These are phyloP conservation scores for Castanea sativa DNA, from an alignment of 306 rosid genomes.

Conservation along the genomic window DNA sequence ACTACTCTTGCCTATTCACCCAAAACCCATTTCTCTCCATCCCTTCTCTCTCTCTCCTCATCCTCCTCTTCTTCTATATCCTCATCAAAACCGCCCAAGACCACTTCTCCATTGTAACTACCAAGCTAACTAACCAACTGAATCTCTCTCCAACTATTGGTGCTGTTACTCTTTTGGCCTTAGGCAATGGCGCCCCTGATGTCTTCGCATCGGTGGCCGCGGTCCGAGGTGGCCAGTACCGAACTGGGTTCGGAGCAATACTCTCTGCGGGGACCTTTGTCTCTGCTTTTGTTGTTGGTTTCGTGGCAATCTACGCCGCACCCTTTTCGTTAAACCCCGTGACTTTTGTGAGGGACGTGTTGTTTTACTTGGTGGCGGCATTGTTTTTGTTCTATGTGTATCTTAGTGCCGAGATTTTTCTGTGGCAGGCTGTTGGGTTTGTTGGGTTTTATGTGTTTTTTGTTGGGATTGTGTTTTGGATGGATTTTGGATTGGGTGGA, in stretches of 20 bases:
- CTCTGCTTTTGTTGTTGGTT: conserved; percentile 87
- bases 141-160: conserved; percentile 77
- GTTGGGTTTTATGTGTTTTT: conserved; percentile 78
- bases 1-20: conserved; percentile 51
- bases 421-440: conserved; percentile 90
- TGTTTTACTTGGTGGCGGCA: conserved; percentile 75
- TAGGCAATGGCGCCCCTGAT: conserved; percentile 95
- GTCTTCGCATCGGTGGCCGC: conserved; percentile 87
- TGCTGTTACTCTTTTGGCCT: conserved; percentile 82
- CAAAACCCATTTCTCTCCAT: conserved; percentile 38
- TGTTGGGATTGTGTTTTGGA: conserved; percentile 85
- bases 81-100: conserved; percentile 88
- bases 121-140: conserved; percentile 70
- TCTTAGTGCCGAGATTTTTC: conserved; percentile 83
- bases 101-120: conserved; percentile 79
- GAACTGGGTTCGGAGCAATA: conserved; percentile 88
- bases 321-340: conserved; percentile 77
- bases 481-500: conserved; percentile 66
- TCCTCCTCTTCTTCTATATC: conserved; percentile 72
- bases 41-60: conserved; percentile 51
- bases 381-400: conserved; percentile 80
- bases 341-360: conserved; percentile 72
- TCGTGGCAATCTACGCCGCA: conserved; percentile 83
- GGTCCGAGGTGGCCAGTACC: conserved; percentile 68
- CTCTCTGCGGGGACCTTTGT: conserved; percentile 94